phyloP scores from a whole-genome alignment of 768 basidiomycete genomes.

The Nidularia pulvinata region DNA sequence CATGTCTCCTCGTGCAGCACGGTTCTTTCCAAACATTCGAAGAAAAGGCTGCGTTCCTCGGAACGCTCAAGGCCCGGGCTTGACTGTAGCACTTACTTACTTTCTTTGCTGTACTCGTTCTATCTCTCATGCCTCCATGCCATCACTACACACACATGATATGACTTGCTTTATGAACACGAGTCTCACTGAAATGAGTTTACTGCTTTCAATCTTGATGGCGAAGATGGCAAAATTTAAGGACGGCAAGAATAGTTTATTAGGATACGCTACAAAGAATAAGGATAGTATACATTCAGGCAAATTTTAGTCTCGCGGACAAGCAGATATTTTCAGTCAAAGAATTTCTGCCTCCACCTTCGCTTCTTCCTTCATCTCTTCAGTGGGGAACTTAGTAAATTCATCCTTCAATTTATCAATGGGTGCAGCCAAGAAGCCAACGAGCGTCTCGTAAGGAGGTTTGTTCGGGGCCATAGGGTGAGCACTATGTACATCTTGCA shows the following conservation, averaged over 20 bases:
- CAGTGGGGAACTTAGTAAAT: conserved; percentile 54
- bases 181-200: too few species aligned
- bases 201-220: too few species aligned
- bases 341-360: neutral
- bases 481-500: neutral
- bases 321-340: too few species aligned
- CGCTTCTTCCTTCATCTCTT: conserved; percentile 43
- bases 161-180: too few species aligned
- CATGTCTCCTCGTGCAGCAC: conserved; percentile 48
- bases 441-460: conserved; percentile 61
- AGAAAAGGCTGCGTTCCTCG: conserved; percentile 95
- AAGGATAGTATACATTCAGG: too few species aligned
- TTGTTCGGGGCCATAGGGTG: conserved; percentile 54
- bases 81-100: conserved; percentile 48
- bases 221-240: too few species aligned
- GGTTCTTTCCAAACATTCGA: conserved; percentile 96
- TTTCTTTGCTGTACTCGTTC: conserved; percentile 33
- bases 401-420: conserved; percentile 59
- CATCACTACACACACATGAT: neutral
- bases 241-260: too few species aligned
- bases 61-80: conserved; percentile 84
- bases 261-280: too few species aligned
- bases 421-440: conserved; percentile 50
- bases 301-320: too few species aligned
- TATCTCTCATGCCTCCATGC: conserved; percentile 1